A percentile compares a stretch with the other conserved stretches of the same genome.
phyloP scores from a whole-genome alignment of 805 yeast species.

The Candida gorgasii region DNA sequence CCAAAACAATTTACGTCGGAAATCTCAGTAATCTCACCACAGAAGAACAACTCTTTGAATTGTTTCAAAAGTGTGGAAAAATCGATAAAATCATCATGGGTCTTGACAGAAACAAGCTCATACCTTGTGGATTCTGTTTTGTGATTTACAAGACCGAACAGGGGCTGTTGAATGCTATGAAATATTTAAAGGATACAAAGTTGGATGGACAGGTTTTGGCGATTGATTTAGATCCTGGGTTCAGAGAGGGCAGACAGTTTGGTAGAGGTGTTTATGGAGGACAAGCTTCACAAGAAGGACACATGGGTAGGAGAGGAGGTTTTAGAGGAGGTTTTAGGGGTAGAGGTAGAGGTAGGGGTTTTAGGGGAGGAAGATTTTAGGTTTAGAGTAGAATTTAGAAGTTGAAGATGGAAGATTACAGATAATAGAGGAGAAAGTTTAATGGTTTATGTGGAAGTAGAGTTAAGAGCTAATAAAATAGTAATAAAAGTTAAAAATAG shows the following conservation, averaged over 20 bases:
- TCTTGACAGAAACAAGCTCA: slow-evolving; percentile 80
- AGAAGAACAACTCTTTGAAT: slow-evolving; percentile 90
- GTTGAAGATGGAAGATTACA: too few species aligned
- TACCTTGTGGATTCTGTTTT: slow-evolving; percentile 97
- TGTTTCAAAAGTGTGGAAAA: slow-evolving; percentile 80
- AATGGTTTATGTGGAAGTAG: too few species aligned
- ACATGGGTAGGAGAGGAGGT: slow-evolving; percentile 44
- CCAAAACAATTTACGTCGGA: slow-evolving; percentile 87
- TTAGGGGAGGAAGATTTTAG: background rate
- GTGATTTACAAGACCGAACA: slow-evolving; percentile 69
- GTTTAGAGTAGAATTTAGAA: too few species aligned
- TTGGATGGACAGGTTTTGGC: slow-evolving; percentile 80
- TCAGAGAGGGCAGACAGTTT: slow-evolving; percentile 91
- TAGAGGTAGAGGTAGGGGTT: slow-evolving; percentile 14
- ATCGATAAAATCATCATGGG: slow-evolving; percentile 90
- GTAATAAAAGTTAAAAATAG: too few species aligned
- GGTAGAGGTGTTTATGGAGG: slow-evolving; percentile 95
- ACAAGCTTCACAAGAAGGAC: slow-evolving; percentile 73
- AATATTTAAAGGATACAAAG: slow-evolving; percentile 77
- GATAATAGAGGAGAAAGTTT: too few species aligned
- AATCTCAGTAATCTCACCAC: slow-evolving; percentile 87
- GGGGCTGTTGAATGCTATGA: slow-evolving; percentile 80
- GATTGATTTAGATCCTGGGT: slow-evolving; percentile 95
- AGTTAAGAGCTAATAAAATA: too few species aligned
- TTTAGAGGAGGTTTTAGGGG: slow-evolving; percentile 24